Evolutionary conservation across 805 yeast species (phyloP).

Genomic region (Wickerhamiella azymoides): DNA sequence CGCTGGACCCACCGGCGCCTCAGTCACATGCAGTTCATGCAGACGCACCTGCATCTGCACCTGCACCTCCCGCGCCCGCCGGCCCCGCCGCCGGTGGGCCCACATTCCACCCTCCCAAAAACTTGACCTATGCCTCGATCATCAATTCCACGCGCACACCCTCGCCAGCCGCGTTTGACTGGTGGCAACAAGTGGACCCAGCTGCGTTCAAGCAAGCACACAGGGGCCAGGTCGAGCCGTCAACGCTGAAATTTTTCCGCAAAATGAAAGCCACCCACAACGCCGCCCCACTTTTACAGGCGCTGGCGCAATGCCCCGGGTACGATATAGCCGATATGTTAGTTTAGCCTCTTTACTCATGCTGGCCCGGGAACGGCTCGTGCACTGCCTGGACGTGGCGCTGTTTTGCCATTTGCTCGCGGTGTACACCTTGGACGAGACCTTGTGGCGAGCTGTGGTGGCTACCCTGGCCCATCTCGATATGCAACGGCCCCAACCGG

Average conservation of each 20-base stretch:
- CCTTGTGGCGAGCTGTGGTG: not conserved
- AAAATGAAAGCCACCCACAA: conserved; percentile 10
- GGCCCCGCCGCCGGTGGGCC: not conserved
- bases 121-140: conserved; percentile 16
- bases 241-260: conserved; percentile 15
- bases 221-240: conserved; percentile 18
- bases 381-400: not conserved
- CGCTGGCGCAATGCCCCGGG: conserved; percentile 13
- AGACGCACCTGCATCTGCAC: not conserved
- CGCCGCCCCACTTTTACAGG: conserved; percentile 12
- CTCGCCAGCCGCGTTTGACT: conserved; percentile 10
- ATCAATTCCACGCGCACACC: conserved; percentile 11
- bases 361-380: not conserved
- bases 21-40: too few relatives aligned
- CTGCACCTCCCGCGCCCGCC: not conserved
- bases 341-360: conserved; percentile 2
- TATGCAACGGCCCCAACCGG: conserved; percentile 2
- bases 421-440: conserved; percentile 8
- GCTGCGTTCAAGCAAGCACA: conserved; percentile 13
- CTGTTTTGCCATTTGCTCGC: conserved; percentile 1
- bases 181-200: conserved; percentile 14
- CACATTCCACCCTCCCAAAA: not conserved
- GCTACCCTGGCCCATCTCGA: conserved; percentile 1
- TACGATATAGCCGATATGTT: conserved; percentile 15
- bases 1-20: not conserved